These are phyloP conservation scores for Streptanthus diversifolius DNA, from an alignment of 345 rosid genomes.

Conservation along the genomic window DNA sequence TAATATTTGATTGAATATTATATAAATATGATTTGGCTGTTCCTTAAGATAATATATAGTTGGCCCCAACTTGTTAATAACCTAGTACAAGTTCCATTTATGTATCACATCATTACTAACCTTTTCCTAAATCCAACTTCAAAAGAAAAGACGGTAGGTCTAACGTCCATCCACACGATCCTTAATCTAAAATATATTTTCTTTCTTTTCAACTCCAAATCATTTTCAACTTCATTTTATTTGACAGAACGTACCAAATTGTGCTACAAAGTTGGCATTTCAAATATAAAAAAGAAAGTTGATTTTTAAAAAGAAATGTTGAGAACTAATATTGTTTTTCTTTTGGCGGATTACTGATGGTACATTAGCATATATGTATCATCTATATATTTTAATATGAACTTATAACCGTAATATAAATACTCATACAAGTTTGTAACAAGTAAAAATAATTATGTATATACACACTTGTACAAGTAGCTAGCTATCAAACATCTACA, in stretches of 20 bases:
- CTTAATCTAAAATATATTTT: conserved; percentile 5
- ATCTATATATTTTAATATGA: not conserved
- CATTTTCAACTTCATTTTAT: not conserved
- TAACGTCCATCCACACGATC: conserved; percentile 1
- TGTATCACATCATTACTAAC: conserved; percentile 13
- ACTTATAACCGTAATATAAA: not conserved
- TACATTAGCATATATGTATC: not conserved
- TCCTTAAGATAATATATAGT: not conserved
- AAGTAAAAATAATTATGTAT: not conserved
- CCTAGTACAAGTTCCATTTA: conserved; percentile 32
- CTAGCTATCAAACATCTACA: conserved; percentile 12
- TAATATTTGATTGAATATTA: not conserved
- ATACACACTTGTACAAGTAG: not conserved
- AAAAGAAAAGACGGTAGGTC: not conserved
- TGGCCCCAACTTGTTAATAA: conserved; percentile 23
- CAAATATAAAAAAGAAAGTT: not conserved
- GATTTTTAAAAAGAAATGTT: not conserved
- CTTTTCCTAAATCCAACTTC: conserved; percentile 13
- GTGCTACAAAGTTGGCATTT: not conserved
- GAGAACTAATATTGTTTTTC: not conserved
- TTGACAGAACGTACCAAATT: not conserved
- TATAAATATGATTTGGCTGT: not conserved
- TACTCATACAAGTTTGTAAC: not conserved
- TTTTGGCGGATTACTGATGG: not conserved
- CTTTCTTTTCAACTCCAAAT: not conserved